Base-by-base conservation (phyloP, 2,329 filamentous ascomycete genomes). In the Diaporthe amygdali region DNA sequence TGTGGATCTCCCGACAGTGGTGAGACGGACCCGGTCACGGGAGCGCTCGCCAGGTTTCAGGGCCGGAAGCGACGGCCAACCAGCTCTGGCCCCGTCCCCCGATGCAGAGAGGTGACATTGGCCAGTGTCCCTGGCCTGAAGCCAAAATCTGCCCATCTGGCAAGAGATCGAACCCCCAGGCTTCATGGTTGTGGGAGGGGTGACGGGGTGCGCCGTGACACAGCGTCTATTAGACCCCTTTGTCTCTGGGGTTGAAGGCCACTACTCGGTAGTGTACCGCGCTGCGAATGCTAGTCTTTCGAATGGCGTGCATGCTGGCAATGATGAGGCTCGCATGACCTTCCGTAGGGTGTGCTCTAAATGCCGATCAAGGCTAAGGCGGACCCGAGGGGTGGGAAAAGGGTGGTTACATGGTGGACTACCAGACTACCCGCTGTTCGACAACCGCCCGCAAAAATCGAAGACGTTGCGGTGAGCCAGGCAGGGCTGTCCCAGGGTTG, bases 281-380 rank as follows among this genome's bases (percentile, higher is more conserved):
- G 34, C 41, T 55, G 49, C 25, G 34, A 54, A 34, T 67, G 27
- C 34, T 67, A 51, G 34, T 55, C 37, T 44, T 15, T 30, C 5
- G 7, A 22, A 55, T 55, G 49, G 64, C 49, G 39, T 32, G 64
- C 49, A 46, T n/a, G n/a, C n/a, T n/a, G n/a, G n/a, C n/a, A n/a
- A n/a, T 49, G 37, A 55, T 54, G 64, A 67, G 64, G 49, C 64
- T 55, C 47, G 25, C 64, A 55, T 67, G 64, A 67, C 49, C 64
- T 67, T 32, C 20, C 20, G 41, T 14, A 34, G 20, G 49, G 64
- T 55, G 49, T 55, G 64, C 20, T 3, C 25, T 8, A 67, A 52
- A 14, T 44, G 37, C 64, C 49, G 49, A 17, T 25, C 46, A 20
- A 25, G 30, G 27, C 51, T 20, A 68, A 37, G 39, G 8, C 22